These are phyloP conservation scores for Saccharomyces eubayanus DNA, from an alignment of 805 yeast species.

Conservation along the genomic window DNA sequence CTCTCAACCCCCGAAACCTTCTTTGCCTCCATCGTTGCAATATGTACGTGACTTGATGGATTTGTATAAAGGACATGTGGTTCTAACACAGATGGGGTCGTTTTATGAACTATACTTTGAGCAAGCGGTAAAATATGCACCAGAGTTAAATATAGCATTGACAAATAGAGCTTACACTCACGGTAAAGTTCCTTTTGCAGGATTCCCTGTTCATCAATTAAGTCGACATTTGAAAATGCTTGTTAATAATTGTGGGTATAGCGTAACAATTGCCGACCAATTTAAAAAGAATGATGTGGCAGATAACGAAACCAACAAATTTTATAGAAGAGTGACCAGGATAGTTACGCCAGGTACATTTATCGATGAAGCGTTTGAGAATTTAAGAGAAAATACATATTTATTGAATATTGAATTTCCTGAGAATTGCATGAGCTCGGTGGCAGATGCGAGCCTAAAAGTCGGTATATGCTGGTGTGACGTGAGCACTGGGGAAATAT, in stretches of 20 bases:
- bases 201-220: constrained; percentile 70
- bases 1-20: neutral
- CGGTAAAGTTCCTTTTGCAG: constrained; percentile 68
- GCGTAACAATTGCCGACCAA: constrained; percentile 83
- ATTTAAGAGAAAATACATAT: constrained; percentile 62
- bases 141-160: constrained; percentile 60
- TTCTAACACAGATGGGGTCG: constrained; percentile 75
- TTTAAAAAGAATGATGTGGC: constrained; percentile 24
- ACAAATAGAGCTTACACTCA: constrained; percentile 45
- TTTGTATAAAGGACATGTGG: constrained; percentile 44
- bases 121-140: constrained; percentile 71
- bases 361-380: constrained; percentile 76
- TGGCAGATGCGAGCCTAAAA: constrained; percentile 32
- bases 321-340: constrained; percentile 65
- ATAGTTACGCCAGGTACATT: constrained; percentile 90
- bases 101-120: constrained; percentile 85
- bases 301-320: constrained; percentile 32
- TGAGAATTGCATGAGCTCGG: constrained; percentile 33
- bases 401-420: constrained; percentile 61
- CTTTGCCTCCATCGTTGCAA: constrained; percentile 32
- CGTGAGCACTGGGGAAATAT: constrained; percentile 71
- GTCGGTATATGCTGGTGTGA: constrained; percentile 87
- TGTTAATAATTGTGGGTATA: constrained; percentile 59
- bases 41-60: constrained; percentile 37
- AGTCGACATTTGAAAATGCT: constrained; percentile 66